Base-by-base conservation (phyloP, 441 rosid genomes). In the Rhodomyrtus psidioides region DNA sequence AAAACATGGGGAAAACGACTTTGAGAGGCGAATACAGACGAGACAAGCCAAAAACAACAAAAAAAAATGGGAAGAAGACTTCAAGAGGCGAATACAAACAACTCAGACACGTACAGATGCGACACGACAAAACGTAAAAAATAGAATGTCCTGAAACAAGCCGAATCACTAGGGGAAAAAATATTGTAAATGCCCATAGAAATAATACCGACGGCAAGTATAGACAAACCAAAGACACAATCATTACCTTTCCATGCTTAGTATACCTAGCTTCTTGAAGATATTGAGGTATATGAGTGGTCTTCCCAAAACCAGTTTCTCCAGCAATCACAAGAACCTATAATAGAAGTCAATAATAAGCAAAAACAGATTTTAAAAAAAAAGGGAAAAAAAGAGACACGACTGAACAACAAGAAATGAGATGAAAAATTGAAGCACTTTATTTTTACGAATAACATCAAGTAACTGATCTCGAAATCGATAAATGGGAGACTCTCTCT, bases 291-390 rank as follows among this genome's bases (percentile, higher is more conserved):
- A 97, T 94, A 87, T 96, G 99, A 24, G 99, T 97, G 60, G 99
- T 97, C 94, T 97, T 97, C 85, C 99, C 99, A 44, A 98, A 97
- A 88, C 99, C 98, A 84, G 99, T 96, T 90, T 98, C 99, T 88
- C 99, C 99, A 30, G 96, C 99, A 83, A 98, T 98, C 83, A 98
- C 95, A 91, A 98, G 95, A 90, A 98, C 96, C 99, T 97, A 82
- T 7, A 86, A 55, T 44, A 55, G 82, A 87, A 12, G 87, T 27
- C 83, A 86, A 53, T 57, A 55, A 84, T 65, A 46, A 74, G 83
- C 46, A 14, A 65, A 65, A 62, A 62, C 75, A 4, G 75, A n/a
- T n/a, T 30, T 15, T n/a, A n/a, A n/a, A n/a, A n/a, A n/a, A n/a
- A n/a, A n/a, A n/a, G n/a, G n/a, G n/a, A 55, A 49, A 49, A 83